These are phyloP conservation scores for Talaromyces sp. DNA, from an alignment of 2,329 filamentous ascomycete genomes.

Conservation along the genomic window DNA sequence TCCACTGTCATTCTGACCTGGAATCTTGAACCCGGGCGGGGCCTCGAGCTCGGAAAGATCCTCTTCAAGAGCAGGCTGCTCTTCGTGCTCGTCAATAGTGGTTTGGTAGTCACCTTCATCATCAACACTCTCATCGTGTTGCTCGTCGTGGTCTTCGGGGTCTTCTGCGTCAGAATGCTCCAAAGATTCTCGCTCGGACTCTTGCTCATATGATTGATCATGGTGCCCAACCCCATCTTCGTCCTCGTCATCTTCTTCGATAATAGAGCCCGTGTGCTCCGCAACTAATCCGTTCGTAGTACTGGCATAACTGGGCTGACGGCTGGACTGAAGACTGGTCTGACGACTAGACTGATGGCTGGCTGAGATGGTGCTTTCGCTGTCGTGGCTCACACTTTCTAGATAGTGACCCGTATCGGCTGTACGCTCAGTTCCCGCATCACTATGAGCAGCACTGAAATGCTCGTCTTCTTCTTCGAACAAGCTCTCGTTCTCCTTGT, in stretches of 20 bases:
- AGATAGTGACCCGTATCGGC: constrained; percentile 43
- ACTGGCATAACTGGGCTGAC: constrained; percentile 40
- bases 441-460: constrained; percentile 46
- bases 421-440: constrained; percentile 46
- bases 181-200: constrained; percentile 11
- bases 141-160: constrained; percentile 2
- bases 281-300: constrained; percentile 35
- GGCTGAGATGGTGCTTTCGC: constrained; percentile 35
- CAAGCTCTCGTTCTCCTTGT: constrained; percentile 62
- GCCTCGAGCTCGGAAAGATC: constrained; percentile 15
- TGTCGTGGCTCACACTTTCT: constrained; percentile 38
- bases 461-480: constrained; percentile 59
- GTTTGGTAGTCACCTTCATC: constrained; percentile 20
- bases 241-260: constrained; percentile 24
- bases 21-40: constrained; percentile 13
- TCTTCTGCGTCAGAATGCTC: constrained; percentile 19
- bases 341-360: constrained; percentile 35
- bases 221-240: constrained; percentile 25
- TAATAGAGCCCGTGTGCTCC: constrained; percentile 26
- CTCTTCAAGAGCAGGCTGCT: constrained; percentile 9
- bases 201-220: constrained; percentile 26
- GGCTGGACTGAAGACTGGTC: constrained; percentile 23
- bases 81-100: constrained; percentile 16
- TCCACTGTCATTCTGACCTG: constrained; percentile 16
- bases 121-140: constrained; percentile 18